Evolutionary conservation across 2,329 filamentous ascomycete genomes (phyloP).

Genomic region (Simplicillium aogashimaense): DNA sequence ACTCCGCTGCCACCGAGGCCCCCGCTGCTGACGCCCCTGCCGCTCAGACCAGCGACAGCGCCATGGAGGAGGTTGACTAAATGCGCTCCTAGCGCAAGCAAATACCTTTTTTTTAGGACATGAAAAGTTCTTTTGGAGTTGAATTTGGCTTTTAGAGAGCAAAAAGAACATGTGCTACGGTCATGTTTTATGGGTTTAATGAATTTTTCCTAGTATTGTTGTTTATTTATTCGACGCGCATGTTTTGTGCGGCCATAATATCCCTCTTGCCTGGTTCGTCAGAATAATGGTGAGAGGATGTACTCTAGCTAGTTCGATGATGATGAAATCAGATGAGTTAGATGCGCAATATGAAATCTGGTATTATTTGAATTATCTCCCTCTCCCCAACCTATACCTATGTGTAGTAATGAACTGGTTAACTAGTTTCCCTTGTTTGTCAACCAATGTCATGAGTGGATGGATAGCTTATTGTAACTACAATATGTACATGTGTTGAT

Average conservation of each 20-base stretch:
- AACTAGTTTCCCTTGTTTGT: no score
- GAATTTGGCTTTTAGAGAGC: slow-evolving; percentile 15
- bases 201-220: slow-evolving; percentile 20
- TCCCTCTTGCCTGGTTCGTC: slow-evolving; percentile 10
- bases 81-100: slow-evolving; percentile 8
- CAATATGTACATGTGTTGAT: no score
- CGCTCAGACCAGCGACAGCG: slow-evolving; percentile 69
- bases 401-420: neutral
- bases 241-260: slow-evolving; percentile 21
- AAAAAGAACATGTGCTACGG: slow-evolving; percentile 3
- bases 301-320: slow-evolving; percentile 32
- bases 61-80: slow-evolving; percentile 99
- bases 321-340: slow-evolving; percentile 20
- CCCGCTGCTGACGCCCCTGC: slow-evolving; percentile 47
- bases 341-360: slow-evolving; percentile 22
- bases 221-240: slow-evolving; percentile 18
- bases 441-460: no score
- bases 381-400: slow-evolving; percentile 7
- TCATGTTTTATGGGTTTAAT: slow-evolving; percentile 13
- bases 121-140: slow-evolving; percentile 32
- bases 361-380: no score
- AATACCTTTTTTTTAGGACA: slow-evolving; percentile 20
- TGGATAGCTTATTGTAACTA: no score
- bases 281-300: slow-evolving; percentile 18
- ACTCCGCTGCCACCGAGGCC: slow-evolving; percentile 54